A percentile compares a stretch with the other conserved stretches of the same genome.
Evolutionary conservation across 1,284 basidiomycete genomes (phyloP).

Genomic region (Leccinum subrobustum): DNA sequence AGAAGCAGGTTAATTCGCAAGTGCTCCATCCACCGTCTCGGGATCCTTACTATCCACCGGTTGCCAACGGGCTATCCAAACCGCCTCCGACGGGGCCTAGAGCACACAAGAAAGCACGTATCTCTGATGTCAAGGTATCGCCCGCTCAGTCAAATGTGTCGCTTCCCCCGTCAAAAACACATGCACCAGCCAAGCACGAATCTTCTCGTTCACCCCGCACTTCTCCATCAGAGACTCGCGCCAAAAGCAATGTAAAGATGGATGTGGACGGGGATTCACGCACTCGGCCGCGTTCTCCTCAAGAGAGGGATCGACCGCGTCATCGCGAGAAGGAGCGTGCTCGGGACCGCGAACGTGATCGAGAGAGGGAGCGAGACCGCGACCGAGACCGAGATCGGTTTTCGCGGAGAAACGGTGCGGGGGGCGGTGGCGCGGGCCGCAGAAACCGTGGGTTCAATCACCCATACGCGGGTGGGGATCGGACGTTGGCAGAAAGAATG

Average conservation of each 20-base stretch:
- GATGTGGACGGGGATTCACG: slow-evolving; percentile 56
- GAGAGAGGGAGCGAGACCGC: slow-evolving; percentile 36
- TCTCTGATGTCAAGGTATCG: slow-evolving; percentile 53
- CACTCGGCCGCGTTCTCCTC: slow-evolving; percentile 37
- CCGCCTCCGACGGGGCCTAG: slow-evolving; percentile 72
- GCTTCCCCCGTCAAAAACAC: slow-evolving; percentile 33
- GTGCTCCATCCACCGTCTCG: slow-evolving; percentile 38
- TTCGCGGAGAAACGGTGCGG: slow-evolving; percentile 35
- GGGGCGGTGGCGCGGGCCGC: slow-evolving; percentile 57
- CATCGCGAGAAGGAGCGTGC: slow-evolving; percentile 38
- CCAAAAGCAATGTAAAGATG: slow-evolving; percentile 46
- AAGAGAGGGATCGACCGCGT: slow-evolving; percentile 40
- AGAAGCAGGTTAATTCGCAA: slow-evolving; percentile 39
- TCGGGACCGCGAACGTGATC: slow-evolving; percentile 33
- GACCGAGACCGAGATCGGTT: slow-evolving; percentile 37
- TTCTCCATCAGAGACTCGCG: slow-evolving; percentile 36
- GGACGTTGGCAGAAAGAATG: slow-evolving; percentile 79
- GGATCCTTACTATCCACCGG: slow-evolving; percentile 26
- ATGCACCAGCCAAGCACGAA: slow-evolving; percentile 26
- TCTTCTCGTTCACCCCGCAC: slow-evolving; percentile 40
- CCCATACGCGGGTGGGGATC: slow-evolving; percentile 47
- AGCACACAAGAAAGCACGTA: slow-evolving; percentile 71
- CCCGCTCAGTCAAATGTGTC: slow-evolving; percentile 38
- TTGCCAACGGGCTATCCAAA: slow-evolving; percentile 41
- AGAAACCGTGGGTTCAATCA: slow-evolving; percentile 34